These are phyloP conservation scores for Leccinum fibrillosum DNA, from an alignment of 768 basidiomycete genomes.

Conservation along the genomic window DNA sequence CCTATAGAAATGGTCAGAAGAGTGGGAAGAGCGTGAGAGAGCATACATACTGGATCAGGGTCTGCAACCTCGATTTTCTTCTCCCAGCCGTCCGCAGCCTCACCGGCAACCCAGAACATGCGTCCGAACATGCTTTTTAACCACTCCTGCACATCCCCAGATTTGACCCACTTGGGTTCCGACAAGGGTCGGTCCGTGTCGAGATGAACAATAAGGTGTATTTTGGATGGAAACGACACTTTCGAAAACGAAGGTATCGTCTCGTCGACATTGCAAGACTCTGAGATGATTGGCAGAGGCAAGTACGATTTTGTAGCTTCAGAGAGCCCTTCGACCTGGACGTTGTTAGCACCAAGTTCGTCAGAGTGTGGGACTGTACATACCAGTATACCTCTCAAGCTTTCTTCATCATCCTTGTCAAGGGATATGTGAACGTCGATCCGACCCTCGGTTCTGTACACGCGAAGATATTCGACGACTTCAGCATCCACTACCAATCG, in stretches of 20 bases:
- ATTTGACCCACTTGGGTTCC: constrained; percentile 96
- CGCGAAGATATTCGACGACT: constrained; percentile 74
- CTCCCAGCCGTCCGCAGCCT: constrained; percentile 89
- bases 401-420: constrained; percentile 50
- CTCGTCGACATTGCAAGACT: constrained; percentile 44
- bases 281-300: constrained; percentile 47
- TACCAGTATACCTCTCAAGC: constrained; percentile 75
- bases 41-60: constrained; percentile 82
- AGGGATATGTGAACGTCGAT: constrained; percentile 78
- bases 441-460: constrained; percentile 78
- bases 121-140: constrained; percentile 81
- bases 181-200: constrained; percentile 88
- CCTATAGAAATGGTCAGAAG: constrained; percentile 41
- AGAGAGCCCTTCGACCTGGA: constrained; percentile 71
- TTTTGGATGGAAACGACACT: constrained; percentile 46
- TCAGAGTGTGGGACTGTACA: constrained; percentile 25
- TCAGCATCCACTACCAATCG: constrained; percentile 88
- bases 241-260: constrained; percentile 75
- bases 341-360: constrained; percentile 7
- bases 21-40: neutral
- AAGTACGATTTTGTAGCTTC: constrained; percentile 70
- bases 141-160: constrained; percentile 94
- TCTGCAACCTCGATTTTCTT: constrained; percentile 89
- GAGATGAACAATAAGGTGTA: constrained; percentile 73
- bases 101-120: constrained; percentile 83